A percentile compares a stretch with the other conserved stretches of the same genome.
These are phyloP conservation scores for Cicer pinnatifidum DNA, from an alignment of 306 rosid species.

Conservation along the genomic window DNA sequence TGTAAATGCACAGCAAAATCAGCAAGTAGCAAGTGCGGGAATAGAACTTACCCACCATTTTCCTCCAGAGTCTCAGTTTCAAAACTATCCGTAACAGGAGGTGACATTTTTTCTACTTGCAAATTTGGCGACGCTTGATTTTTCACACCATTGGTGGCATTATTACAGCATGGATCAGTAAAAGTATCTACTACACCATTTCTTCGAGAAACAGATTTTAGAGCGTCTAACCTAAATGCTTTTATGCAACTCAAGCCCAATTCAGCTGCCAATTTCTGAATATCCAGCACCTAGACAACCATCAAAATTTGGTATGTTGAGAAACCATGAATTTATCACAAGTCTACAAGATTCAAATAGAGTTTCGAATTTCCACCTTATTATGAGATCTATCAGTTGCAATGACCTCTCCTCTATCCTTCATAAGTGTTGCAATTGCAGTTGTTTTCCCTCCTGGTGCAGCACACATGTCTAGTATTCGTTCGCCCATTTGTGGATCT, in stretches of 20 bases:
- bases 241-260: constrained; percentile 85
- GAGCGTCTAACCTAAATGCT: constrained; percentile 80
- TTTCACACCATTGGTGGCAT: constrained; percentile 48
- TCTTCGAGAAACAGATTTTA: constrained; percentile 70
- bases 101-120: constrained; percentile 52
- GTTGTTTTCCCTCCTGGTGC: constrained; percentile 99
- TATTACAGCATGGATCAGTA: constrained; percentile 46
- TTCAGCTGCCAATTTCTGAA: constrained; percentile 89
- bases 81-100: constrained; percentile 48
- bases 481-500: constrained; percentile 93
- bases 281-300: constrained; percentile 70
- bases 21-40: constrained; percentile 35
- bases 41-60: constrained; percentile 61
- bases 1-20: constrained; percentile 26
- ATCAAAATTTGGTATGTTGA: constrained; percentile 29
- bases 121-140: constrained; percentile 48
- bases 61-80: constrained; percentile 50
- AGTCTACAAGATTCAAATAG: background rate
- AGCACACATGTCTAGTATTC: constrained; percentile 96
- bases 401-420: constrained; percentile 86
- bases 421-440: constrained; percentile 92
- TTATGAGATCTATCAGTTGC: constrained; percentile 96
- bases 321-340: constrained; percentile 28
- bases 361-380: constrained; percentile 64
- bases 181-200: constrained; percentile 50